Evolutionary conservation across 345 rosid genomes (phyloP), one percentile per base, ranked within the genome.

Genomic region (Arabis alpina): DNA sequence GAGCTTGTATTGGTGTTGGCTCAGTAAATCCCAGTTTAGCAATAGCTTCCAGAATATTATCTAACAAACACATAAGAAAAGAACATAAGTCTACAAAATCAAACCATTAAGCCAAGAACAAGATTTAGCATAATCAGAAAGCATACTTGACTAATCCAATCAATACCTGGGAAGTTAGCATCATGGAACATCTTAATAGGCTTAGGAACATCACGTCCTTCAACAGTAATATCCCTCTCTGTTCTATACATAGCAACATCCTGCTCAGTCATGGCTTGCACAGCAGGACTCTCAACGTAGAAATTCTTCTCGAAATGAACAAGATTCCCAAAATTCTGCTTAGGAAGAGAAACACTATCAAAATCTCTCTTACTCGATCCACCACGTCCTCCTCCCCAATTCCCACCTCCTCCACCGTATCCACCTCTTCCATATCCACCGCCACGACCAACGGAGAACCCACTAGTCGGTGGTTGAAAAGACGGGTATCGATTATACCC

Each of bases 1-100:
- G 96, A 65, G 98, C 80, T 77, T 94, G 99, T 73, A 94, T 94
- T 0, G 99, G 85, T 2, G 97, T 91, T 16, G 99, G 99, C 85
- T 94, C 97, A 48, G 79, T 88, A 64, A 93, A 93, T 60, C 98
- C 98, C 84, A 88, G 59, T 45, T 79, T 88, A 30, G 91, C 79
- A 80, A 93, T 87, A 42, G 84, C 96, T 40, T 91, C 92, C 6
- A 93, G 90, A 82, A 90, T 87, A 70, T 88, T 86, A 68, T 55
- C 98, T 93, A 79, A 36, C 59, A 70, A 60, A 66, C 27, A 44
- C 1, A 57, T 28, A 19, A 16, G 0, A 44, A 36, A 23, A 6
- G 27, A 44, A 44, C 23, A 19, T 15, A 11, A 34, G 43, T 36
- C 40, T 4, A 40, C 12, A 10, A 44, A 61, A 30, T 5, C 40